Evolutionary conservation across 2,329 filamentous ascomycete genomes (phyloP).

Genomic region (Aspergillus jensenii): DNA sequence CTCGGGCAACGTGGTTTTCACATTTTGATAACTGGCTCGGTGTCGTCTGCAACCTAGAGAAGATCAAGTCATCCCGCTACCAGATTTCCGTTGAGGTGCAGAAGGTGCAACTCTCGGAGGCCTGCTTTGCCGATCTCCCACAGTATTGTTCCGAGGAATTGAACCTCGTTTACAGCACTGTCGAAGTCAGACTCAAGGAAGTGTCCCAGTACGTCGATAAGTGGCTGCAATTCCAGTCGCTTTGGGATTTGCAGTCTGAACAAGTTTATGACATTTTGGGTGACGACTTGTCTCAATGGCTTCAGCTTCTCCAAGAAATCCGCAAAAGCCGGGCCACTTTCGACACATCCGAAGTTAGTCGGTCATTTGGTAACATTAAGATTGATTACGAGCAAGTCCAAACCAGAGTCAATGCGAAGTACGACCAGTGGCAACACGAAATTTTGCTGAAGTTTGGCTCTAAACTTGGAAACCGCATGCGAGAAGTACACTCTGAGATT

Average conservation of each 20-base stretch:
- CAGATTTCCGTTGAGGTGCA: slow-evolving; percentile 71
- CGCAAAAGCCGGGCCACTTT: slow-evolving; percentile 94
- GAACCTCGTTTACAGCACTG: slow-evolving; percentile 73
- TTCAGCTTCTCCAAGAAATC: slow-evolving; percentile 95
- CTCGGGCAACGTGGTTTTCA: slow-evolving; percentile 87
- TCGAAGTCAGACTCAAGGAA: slow-evolving; percentile 78
- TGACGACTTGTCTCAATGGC: slow-evolving; percentile 87
- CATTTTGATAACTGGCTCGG: slow-evolving; percentile 94
- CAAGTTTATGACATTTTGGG: slow-evolving; percentile 91
- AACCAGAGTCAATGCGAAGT: slow-evolving; percentile 97
- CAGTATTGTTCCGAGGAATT: slow-evolving; percentile 78
- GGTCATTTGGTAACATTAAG: slow-evolving; percentile 87
- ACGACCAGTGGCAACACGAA: slow-evolving; percentile 99
- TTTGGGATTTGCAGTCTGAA: slow-evolving; percentile 96
- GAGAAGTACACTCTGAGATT: slow-evolving; percentile 88
- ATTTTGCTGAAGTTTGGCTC: slow-evolving; percentile 90
- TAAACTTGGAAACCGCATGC: slow-evolving; percentile 84
- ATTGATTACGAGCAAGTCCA: slow-evolving; percentile 99
- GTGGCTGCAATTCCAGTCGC: slow-evolving; percentile 96
- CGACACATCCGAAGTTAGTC: slow-evolving; percentile 91
- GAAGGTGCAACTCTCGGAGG: slow-evolving; percentile 43
- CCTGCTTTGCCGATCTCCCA: slow-evolving; percentile 78
- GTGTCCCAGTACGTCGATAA: slow-evolving; percentile 90
- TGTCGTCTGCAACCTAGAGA: slow-evolving; percentile 85
- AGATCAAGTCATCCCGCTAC: slow-evolving; percentile 93